Conservation (phyloP, 2,329 filamentous ascomycete genomes). For the Phoma herbarum region DNA sequence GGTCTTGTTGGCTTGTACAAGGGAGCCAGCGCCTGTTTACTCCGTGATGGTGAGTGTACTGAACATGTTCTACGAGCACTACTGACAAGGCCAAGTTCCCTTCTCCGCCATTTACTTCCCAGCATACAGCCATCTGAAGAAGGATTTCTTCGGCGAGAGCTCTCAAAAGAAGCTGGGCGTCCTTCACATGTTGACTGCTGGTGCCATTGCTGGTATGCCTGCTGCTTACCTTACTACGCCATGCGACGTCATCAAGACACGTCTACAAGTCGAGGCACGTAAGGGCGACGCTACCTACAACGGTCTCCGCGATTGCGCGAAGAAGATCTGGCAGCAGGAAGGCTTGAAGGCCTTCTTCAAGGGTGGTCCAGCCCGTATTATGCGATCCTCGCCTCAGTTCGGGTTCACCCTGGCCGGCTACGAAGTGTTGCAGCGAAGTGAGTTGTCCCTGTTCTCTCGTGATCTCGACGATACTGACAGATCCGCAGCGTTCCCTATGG, state of each 20-base stretch:
- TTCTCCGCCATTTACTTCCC: conserved; percentile 99
- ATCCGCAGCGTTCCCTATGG: conserved; percentile 71
- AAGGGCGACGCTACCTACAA: conserved; percentile 93
- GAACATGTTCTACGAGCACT: not conserved
- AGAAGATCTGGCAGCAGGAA: conserved; percentile 86
- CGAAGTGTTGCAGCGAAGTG: conserved; percentile 79
- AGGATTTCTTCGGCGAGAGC: conserved; percentile 90
- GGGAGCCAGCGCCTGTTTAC: conserved; percentile 90
- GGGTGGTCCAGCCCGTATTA: conserved; percentile 91
- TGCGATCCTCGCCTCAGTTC: conserved; percentile 96
- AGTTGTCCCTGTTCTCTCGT: not conserved
- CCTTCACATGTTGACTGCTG: conserved; percentile 88
- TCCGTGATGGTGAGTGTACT: conserved; percentile 72
- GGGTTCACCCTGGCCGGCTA: conserved; percentile 97
- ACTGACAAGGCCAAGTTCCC: conserved; percentile 66
- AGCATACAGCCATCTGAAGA: conserved; percentile 92
- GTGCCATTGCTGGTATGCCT: conserved; percentile 76
- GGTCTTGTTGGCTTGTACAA: conserved; percentile 96
- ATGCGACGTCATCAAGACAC: conserved; percentile 98
- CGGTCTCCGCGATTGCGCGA: conserved; percentile 83
- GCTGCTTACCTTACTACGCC: conserved; percentile 88
- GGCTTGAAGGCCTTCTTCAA: conserved; percentile 98
- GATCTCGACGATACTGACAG: not conserved
- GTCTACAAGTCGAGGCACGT: conserved; percentile 94
- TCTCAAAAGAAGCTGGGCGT: conserved; percentile 87